These are phyloP conservation scores for Cutaneotrichosporon cyanovorans DNA, from an alignment of 1,284 basidiomycete genomes.

Conservation along the genomic window DNA sequence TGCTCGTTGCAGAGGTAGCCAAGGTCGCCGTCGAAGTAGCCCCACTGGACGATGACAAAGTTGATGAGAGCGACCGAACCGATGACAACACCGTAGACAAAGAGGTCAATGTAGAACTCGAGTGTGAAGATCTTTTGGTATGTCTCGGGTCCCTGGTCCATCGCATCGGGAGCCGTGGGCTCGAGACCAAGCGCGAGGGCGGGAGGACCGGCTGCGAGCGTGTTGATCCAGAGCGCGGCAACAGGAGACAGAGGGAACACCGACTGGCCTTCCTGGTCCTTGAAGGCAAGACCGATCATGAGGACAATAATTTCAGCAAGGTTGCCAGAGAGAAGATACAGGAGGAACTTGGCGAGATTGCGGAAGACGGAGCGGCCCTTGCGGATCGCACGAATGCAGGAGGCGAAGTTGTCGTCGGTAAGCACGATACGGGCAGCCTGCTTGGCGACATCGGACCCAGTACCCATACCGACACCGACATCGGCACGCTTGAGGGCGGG, in stretches of 20 bases:
- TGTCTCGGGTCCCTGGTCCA: conserved; percentile 53
- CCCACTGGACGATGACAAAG: conserved; percentile 54
- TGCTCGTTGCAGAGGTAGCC: conserved; percentile 52
- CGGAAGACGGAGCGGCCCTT: conserved; percentile 56
- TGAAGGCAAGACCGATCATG: conserved; percentile 62
- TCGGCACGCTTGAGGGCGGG: conserved; percentile 55
- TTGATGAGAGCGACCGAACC: conserved; percentile 52
- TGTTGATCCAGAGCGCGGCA: conserved; percentile 57
- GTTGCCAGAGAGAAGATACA: conserved; percentile 54
- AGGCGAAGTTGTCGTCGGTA: conserved; percentile 65
- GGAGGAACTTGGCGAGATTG: conserved; percentile 47
- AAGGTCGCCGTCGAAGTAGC: conserved; percentile 48
- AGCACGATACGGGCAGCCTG: conserved; percentile 57
- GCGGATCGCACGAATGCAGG: conserved; percentile 58
- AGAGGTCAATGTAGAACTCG: conserved; percentile 52
- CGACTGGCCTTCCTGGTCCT: conserved; percentile 52
- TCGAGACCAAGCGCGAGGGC: conserved; percentile 60
- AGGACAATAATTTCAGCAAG: conserved; percentile 56
- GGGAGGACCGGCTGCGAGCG: conserved; percentile 51
- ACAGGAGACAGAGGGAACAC: conserved; percentile 64
- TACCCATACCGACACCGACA: conserved; percentile 64
- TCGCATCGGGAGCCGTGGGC: conserved; percentile 53
- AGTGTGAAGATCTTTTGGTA: conserved; percentile 53
- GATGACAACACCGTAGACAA: conserved; percentile 60
- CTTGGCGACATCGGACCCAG: conserved; percentile 62